Evolutionary conservation across 139 green algal genomes (phyloP), one percentile per base, ranked within the genome.

Genomic region (Haematococcus sp.): DNA sequence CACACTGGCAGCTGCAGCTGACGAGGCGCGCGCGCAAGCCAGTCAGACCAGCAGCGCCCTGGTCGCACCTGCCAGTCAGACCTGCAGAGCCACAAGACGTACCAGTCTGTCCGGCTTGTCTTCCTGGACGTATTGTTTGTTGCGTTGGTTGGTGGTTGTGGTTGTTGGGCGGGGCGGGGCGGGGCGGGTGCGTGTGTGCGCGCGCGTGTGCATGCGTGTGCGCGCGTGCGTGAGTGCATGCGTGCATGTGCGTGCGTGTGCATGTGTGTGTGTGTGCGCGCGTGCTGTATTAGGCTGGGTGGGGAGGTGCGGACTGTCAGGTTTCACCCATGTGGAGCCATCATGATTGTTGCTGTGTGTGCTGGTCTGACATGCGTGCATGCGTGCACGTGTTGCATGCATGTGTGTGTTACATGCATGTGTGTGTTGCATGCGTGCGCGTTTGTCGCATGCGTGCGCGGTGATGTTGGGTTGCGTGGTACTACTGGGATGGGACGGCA

Each of bases 231-330:
- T 46, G 59, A 22, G 59, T 35, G 27, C 56, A 25, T 56, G 64
- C 23, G 16, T 71, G 60, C 25, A 40, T 98, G 91, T 66, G 27
- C 25, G 60, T 68, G 60, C 25, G 60, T 68, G 60, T 40, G 25
- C 40, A 27, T 19, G 60, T 68, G 60, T 19, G 60, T 68, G 16
- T 68, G 60, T 40, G 25, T 44, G 60, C 25, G 17, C 17, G 17
- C 9, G 17, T 30, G 17, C 17, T 65, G 22, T 65, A 65, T 16
- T 65, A 32, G 56, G 11, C 23, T 17, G 15, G 13, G 13, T 16
- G 46, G 46, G 46, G 15, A 55, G 46, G 13, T 55, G 46, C 46
- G 13, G 16, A 13, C 46, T 55, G 46, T 23, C 13, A 16, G 13
- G 15, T 55, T 16, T 13, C 13, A 55, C 13, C 46, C 46, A 13